These are phyloP conservation scores for Filosporella fistucella DNA, from an alignment of 495 filamentous ascomycete species.

Conservation along the genomic window DNA sequence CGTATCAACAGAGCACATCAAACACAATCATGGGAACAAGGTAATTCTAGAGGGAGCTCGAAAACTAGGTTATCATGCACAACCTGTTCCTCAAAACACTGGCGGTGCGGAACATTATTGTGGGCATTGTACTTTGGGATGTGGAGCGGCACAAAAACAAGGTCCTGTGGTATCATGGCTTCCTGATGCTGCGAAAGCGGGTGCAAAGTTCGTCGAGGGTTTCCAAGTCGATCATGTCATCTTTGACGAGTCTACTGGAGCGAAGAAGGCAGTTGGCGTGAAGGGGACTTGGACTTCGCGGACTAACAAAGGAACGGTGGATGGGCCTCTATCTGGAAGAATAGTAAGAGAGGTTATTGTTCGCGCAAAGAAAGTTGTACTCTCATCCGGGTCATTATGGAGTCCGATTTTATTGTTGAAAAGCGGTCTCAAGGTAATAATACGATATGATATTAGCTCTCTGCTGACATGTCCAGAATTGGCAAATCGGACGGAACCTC, in stretches of 20 bases:
- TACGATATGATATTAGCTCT: background rate
- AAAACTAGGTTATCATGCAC: slow-evolving; percentile 69
- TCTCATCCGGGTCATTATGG: slow-evolving; percentile 68
- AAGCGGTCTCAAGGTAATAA: slow-evolving; percentile 50
- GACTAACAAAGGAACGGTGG: slow-evolving; percentile 53
- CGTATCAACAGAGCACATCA: slow-evolving; percentile 58
- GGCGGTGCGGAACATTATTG: slow-evolving; percentile 66
- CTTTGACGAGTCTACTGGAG: slow-evolving; percentile 52
- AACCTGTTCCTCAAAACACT: slow-evolving; percentile 75
- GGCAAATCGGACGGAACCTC: slow-evolving; percentile 80
- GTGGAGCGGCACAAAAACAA: slow-evolving; percentile 66
- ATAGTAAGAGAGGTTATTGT: slow-evolving; percentile 57
- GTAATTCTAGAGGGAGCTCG: slow-evolving; percentile 69
- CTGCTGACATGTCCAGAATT: slow-evolving; percentile 49
- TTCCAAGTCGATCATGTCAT: slow-evolving; percentile 62
- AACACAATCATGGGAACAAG: slow-evolving; percentile 66
- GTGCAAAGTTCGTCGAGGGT: slow-evolving; percentile 77
- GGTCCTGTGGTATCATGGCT: slow-evolving; percentile 74
- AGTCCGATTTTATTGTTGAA: slow-evolving; percentile 72
- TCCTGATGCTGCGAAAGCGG: slow-evolving; percentile 68
- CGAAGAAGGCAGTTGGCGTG: slow-evolving; percentile 61
- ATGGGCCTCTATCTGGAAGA: slow-evolving; percentile 38
- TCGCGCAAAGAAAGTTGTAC: slow-evolving; percentile 76
- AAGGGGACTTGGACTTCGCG: slow-evolving; percentile 69
- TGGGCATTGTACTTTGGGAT: slow-evolving; percentile 77